Evolutionary conservation across 345 rosid genomes (phyloP).

Genomic region (Rhodomyrtus tomentosa): DNA sequence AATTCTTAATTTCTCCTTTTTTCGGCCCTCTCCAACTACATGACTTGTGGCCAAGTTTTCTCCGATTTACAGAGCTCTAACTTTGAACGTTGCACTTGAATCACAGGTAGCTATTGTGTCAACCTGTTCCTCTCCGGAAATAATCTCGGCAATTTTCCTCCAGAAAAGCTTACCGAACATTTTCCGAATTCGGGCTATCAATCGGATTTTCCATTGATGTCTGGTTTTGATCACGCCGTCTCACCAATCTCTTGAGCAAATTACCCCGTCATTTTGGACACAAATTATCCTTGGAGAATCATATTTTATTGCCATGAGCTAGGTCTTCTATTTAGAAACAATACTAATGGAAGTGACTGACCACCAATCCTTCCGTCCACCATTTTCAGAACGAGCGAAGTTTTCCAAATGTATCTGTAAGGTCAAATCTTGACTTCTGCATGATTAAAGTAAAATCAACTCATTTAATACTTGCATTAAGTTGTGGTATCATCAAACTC

Average conservation of each 20-base stretch:
- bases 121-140: neutral
- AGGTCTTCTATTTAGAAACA: neutral
- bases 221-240: neutral
- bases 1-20: neutral
- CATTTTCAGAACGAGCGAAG: too few relatives aligned
- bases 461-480: neutral
- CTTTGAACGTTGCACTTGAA: neutral
- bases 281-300: neutral
- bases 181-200: neutral
- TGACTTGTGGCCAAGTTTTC: neutral
- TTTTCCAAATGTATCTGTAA: too few relatives aligned
- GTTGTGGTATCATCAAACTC: neutral
- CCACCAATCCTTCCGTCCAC: neutral
- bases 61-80: neutral
- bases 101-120: neutral
- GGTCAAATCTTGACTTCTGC: neutral
- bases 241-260: neutral
- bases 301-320: neutral
- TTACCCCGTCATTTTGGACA: neutral
- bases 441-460: neutral
- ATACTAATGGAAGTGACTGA: neutral
- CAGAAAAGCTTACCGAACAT: neutral
- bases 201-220: neutral
- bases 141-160: neutral
- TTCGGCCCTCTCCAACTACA: neutral